A percentile compares a stretch with the other conserved stretches of the same genome.
Conservation (phyloP, 345 rosid genomes). For the Laguncularia racemosa region DNA sequence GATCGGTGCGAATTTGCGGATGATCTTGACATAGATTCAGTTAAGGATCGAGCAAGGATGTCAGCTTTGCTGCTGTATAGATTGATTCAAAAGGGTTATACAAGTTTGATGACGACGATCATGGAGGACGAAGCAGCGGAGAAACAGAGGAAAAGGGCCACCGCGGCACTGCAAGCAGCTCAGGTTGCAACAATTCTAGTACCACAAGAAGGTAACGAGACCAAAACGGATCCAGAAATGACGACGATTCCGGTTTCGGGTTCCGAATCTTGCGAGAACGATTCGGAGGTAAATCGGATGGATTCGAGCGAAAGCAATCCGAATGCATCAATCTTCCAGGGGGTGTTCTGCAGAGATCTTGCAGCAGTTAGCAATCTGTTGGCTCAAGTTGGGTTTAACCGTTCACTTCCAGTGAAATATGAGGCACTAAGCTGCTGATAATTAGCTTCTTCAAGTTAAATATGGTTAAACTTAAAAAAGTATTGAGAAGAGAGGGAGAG, state of each 20-base stretch:
- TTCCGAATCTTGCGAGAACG: background rate
- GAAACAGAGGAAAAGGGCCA: slow-evolving; percentile 46
- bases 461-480: no score
- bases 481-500: no score
- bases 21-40: slow-evolving; percentile 57
- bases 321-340: slow-evolving; percentile 47
- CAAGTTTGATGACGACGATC: slow-evolving; percentile 46
- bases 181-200: slow-evolving; percentile 39
- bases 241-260: background rate
- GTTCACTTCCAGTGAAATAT: slow-evolving; percentile 68
- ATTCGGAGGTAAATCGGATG: slow-evolving; percentile 12
- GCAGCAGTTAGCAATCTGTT: slow-evolving; percentile 71
- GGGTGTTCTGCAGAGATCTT: slow-evolving; percentile 90
- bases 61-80: slow-evolving; percentile 77
- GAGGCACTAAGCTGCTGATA: slow-evolving; percentile 79
- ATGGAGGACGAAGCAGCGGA: slow-evolving; percentile 63
- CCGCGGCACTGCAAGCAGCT: slow-evolving; percentile 33
- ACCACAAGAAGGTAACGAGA: slow-evolving; percentile 25
- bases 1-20: slow-evolving; percentile 78
- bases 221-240: slow-evolving; percentile 17
- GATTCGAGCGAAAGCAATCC: slow-evolving; percentile 16
- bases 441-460: no score
- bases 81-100: slow-evolving; percentile 74
- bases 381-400: slow-evolving; percentile 68
- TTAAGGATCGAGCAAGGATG: slow-evolving; percentile 69